Evolutionary conservation across 2,329 filamentous ascomycete species (phyloP).

Genomic region (Fusarium sp.): DNA sequence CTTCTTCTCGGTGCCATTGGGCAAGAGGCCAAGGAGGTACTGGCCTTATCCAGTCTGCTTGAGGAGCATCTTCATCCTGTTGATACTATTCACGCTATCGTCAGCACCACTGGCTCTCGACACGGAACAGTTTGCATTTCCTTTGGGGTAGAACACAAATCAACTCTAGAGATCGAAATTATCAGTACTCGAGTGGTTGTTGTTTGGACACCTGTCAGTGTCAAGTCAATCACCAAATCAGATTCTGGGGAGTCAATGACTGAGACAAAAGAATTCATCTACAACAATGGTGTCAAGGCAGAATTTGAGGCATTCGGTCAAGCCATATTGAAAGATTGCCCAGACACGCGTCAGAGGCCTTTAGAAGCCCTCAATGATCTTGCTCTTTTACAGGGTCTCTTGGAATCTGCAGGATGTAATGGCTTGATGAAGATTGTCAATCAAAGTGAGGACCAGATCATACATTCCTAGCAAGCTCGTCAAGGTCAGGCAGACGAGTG

Average conservation of each 20-base stretch:
- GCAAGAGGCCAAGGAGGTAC: background rate
- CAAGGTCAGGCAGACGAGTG: accelerated
- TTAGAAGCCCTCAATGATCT: background rate
- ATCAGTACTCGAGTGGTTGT: background rate
- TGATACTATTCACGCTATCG: constrained; percentile 4
- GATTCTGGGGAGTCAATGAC: background rate
- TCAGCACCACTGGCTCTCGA: background rate
- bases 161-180: background rate
- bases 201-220: background rate
- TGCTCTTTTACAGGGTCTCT: background rate
- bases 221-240: background rate
- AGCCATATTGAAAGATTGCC: background rate
- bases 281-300: background rate
- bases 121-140: background rate
- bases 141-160: background rate
- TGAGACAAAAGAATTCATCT: background rate
- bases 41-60: constrained; percentile 8
- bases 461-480: background rate
- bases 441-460: background rate
- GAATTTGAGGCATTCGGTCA: background rate
- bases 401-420: background rate
- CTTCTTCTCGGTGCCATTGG: background rate
- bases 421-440: background rate
- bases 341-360: background rate
- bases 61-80: constrained; percentile 6